Evolutionary conservation across 2,329 filamentous ascomycete genomes (phyloP).

Genomic region (Cercospora sp.): DNA sequence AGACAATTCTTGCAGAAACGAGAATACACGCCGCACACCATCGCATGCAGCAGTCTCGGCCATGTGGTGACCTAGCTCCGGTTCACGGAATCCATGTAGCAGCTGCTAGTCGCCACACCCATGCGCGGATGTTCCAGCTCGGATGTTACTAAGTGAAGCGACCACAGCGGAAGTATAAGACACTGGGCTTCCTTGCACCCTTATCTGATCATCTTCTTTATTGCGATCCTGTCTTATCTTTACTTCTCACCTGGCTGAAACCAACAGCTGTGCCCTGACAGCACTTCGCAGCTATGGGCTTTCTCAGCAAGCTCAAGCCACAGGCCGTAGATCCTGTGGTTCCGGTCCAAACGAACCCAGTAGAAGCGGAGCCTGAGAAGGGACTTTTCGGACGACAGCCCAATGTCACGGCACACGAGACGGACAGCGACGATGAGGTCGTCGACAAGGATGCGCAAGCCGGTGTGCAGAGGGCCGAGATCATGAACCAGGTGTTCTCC

Average conservation of each 20-base stretch:
- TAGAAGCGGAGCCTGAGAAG: conserved; percentile 2
- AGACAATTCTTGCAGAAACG: conserved; percentile 5
- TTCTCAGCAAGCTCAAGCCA: conserved; percentile 9
- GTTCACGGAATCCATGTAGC: conserved; percentile 3
- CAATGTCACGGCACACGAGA: conserved; percentile 4
- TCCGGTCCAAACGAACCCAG: conserved; percentile 4
- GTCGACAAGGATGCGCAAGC: conserved; percentile 34
- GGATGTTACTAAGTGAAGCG: conserved; percentile 4
- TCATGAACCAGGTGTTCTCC: conserved; percentile 45
- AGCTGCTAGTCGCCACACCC: not conserved
- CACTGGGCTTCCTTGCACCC: not conserved
- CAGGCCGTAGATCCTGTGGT: conserved; percentile 3
- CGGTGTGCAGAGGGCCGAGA: conserved; percentile 45
- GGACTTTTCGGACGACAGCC: not conserved
- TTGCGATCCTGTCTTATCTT: not conserved
- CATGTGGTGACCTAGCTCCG: conserved; percentile 8
- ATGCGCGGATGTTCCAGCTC: not conserved
- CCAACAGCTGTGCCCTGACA: not conserved
- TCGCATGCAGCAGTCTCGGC: not conserved
- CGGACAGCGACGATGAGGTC: conserved; percentile 14
- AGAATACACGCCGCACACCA: not conserved
- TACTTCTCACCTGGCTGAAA: not conserved
- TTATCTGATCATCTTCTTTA: conserved; percentile 13
- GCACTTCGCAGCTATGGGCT: not conserved
- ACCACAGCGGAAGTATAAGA: not conserved